These are phyloP conservation scores for Phaeoacremonium minimum DNA, from an alignment of 2,329 filamentous ascomycete species.

Conservation along the genomic window DNA sequence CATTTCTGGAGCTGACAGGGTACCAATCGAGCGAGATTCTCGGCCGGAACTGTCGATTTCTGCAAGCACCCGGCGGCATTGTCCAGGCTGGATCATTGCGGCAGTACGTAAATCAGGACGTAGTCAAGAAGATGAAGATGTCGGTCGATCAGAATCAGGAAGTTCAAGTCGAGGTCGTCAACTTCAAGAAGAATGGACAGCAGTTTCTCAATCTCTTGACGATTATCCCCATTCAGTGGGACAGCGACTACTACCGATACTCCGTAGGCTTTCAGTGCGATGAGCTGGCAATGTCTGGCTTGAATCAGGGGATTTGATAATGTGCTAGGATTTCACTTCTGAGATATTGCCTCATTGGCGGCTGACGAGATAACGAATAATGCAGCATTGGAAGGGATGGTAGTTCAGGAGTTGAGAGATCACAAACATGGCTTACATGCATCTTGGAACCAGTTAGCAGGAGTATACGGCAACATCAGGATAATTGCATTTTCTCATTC, in stretches of 20 bases:
- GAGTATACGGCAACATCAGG: too few species aligned
- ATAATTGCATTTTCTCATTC: too few species aligned
- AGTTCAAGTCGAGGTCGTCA: slow-evolving; percentile 56
- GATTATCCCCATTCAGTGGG: slow-evolving; percentile 76
- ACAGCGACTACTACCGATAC: slow-evolving; percentile 61
- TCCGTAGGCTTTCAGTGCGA: slow-evolving; percentile 78
- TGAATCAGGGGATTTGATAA: too few species aligned
- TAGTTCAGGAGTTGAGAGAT: too few species aligned
- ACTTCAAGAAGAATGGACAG: slow-evolving; percentile 78
- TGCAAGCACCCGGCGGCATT: slow-evolving; percentile 70
- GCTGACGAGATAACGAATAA: too few species aligned
- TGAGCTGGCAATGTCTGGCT: too few species aligned
- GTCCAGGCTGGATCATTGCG: slow-evolving; percentile 55
- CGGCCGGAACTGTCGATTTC: slow-evolving; percentile 78
- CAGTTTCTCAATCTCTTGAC: slow-evolving; percentile 77
- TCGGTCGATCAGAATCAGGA: slow-evolving; percentile 41
- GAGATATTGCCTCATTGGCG: too few species aligned
- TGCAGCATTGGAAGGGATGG: too few species aligned
- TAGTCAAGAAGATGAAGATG: slow-evolving; percentile 49
- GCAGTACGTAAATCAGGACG: slow-evolving; percentile 62
- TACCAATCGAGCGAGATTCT: slow-evolving; percentile 72
- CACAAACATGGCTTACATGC: too few species aligned
- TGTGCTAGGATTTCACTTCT: too few species aligned
- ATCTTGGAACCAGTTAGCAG: too few species aligned
- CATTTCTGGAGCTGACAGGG: slow-evolving; percentile 74